These are phyloP conservation scores for Salix arbutifolia DNA, from an alignment of 345 rosid genomes.

Conservation along the genomic window DNA sequence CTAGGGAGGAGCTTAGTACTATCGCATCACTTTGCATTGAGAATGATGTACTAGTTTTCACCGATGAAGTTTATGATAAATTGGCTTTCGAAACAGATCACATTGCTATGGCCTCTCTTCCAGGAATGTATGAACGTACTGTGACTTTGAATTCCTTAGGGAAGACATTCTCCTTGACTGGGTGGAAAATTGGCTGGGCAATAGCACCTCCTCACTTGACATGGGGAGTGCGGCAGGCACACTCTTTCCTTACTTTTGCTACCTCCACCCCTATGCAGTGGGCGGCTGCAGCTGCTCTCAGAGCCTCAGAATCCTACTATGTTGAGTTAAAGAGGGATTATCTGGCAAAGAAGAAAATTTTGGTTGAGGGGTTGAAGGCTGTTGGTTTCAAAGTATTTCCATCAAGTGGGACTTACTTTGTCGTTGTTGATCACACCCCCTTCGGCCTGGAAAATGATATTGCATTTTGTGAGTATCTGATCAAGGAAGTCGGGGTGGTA, in stretches of 20 bases:
- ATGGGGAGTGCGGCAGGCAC: conserved; percentile 93
- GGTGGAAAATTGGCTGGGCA: conserved; percentile 99
- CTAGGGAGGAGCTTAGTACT: conserved; percentile 56
- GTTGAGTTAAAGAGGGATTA: conserved; percentile 74
- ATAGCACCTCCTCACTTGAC: conserved; percentile 82
- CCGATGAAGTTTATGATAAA: conserved; percentile 92
- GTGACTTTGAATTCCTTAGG: conserved; percentile 91
- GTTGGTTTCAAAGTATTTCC: conserved; percentile 89
- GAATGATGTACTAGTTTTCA: conserved; percentile 75
- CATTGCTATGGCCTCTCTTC: conserved; percentile 85
- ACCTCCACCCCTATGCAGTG: conserved; percentile 81
- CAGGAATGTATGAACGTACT: conserved; percentile 84
- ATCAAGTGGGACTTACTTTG: conserved; percentile 91
- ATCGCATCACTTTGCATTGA: conserved; percentile 81
- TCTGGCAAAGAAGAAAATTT: conserved; percentile 65
- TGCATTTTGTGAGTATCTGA: conserved; percentile 80
- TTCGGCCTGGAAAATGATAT: conserved; percentile 74
- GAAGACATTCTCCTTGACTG: conserved; percentile 89
- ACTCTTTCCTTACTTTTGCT: conserved; percentile 81
- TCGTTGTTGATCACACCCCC: conserved; percentile 84
- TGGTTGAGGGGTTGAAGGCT: conserved; percentile 75
- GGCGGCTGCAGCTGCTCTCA: conserved; percentile 68
- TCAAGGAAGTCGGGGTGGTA: conserved; percentile 92
- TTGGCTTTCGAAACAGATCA: conserved; percentile 91
- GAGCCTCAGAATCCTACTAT: conserved; percentile 75